Conservation (phyloP, 2,329 filamentous ascomycete species). For the Paraphoma sp. region DNA sequence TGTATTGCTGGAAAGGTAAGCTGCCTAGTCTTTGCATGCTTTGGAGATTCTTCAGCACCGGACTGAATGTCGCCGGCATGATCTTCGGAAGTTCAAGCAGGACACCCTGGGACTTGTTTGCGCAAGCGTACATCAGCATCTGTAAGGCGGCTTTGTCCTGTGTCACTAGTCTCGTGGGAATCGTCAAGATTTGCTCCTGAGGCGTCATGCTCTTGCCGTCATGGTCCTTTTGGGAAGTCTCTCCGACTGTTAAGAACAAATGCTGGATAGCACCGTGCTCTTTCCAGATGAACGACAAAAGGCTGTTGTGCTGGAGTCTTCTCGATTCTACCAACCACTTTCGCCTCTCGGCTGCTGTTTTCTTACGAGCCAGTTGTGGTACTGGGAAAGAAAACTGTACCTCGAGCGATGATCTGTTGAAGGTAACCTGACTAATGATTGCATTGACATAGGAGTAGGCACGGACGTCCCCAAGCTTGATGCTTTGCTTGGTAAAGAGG, state of each 20-base stretch:
- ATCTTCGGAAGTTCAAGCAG: constrained; percentile 38
- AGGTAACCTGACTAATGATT: constrained; percentile 20
- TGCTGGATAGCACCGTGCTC: constrained; percentile 23
- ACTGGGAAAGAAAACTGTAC: constrained; percentile 30
- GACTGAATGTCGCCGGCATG: constrained; percentile 39
- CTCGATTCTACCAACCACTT: constrained; percentile 41
- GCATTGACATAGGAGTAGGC: constrained; percentile 27
- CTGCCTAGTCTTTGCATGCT: constrained; percentile 29
- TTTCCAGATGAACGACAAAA: constrained; percentile 35
- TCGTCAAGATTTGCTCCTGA: constrained; percentile 15
- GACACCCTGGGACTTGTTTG: constrained; percentile 13
- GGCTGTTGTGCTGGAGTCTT: constrained; percentile 27
- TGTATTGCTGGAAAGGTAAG: constrained; percentile 36
- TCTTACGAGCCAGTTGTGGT: constrained; percentile 16
- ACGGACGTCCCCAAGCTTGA: constrained; percentile 25
- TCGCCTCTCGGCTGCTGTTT: constrained; percentile 9
- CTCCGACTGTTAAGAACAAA: constrained; percentile 32
- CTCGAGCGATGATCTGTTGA: constrained; percentile 25
- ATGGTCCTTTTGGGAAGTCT: constrained; percentile 13
- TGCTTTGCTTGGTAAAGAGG: constrained; percentile 9
- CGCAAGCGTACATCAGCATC: constrained; percentile 17
- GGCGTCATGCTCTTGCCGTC: constrained; percentile 11
- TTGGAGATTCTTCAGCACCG: constrained; percentile 32
- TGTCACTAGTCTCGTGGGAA: constrained; percentile 14
- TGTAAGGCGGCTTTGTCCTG: constrained; percentile 20